These are phyloP conservation scores for Emericellopsis atlantica DNA, from an alignment of 2,329 filamentous ascomycete species.

Conservation along the genomic window DNA sequence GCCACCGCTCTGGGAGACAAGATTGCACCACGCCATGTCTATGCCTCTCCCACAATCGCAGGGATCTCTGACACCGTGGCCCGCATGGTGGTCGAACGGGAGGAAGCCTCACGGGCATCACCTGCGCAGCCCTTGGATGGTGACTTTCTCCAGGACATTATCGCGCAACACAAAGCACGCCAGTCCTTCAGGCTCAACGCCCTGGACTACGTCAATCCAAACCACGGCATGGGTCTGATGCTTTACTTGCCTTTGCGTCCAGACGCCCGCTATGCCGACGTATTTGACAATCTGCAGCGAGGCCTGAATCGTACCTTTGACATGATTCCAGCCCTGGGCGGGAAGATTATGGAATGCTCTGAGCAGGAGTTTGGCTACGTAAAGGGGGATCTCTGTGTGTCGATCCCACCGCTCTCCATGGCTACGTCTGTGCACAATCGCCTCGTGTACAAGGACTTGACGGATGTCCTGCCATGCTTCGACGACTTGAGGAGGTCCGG, in stretches of 20 bases:
- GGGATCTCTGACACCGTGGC: not conserved
- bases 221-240: conserved; percentile 15
- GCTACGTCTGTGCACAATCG: conserved; percentile 3
- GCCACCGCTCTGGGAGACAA: conserved; percentile 16
- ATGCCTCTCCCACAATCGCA: not conserved
- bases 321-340: conserved; percentile 20
- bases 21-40: not conserved
- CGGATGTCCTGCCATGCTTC: conserved; percentile 11
- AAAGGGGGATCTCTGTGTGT: conserved; percentile 9
- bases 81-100: not conserved
- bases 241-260: conserved; percentile 19
- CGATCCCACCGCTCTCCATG: conserved; percentile 7
- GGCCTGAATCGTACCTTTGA: conserved; percentile 20
- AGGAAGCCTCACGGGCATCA: not conserved
- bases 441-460: conserved; percentile 14
- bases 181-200: conserved; percentile 15
- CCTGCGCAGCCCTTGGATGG: not conserved
- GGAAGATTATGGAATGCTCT: conserved; percentile 17
- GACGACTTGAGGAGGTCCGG: conserved; percentile 9
- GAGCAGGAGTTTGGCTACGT: conserved; percentile 12
- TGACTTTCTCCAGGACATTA: conserved; percentile 4
- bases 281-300: conserved; percentile 16
- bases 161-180: conserved; percentile 11
- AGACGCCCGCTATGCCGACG: conserved; percentile 12
- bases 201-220: conserved; percentile 18